Percentiles rank a stretch among this genome's conserved stretches.
Evolutionary conservation across 1,284 basidiomycete species (phyloP).

Genomic region (Megacollybia platyphylla): DNA sequence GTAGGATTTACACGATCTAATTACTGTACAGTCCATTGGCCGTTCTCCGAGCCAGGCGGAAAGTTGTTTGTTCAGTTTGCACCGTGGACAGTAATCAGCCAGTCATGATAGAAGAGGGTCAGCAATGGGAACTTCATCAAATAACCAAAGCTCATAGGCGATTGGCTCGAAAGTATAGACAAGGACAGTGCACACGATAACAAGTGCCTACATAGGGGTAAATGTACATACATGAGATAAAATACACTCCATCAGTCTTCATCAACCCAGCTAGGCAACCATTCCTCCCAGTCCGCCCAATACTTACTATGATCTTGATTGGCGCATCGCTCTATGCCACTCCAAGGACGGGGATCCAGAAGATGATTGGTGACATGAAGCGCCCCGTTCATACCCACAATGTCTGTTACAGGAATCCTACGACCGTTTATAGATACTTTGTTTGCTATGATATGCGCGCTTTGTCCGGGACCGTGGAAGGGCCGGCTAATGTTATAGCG

Average conservation of each 20-base stretch:
- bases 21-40: conserved; percentile 34
- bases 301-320: conserved; percentile 15
- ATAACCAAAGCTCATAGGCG: conserved; percentile 47
- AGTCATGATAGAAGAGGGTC: conserved; percentile 62
- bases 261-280: conserved; percentile 25
- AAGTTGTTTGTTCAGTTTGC: conserved; percentile 58
- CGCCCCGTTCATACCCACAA: conserved; percentile 50
- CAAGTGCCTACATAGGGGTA: background rate
- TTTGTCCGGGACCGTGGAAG: conserved; percentile 17
- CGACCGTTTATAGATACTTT: conserved; percentile 41
- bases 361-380: conserved; percentile 41
- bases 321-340: conserved; percentile 17
- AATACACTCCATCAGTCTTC: conserved; percentile 1
- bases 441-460: conserved; percentile 21
- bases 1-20: conserved; percentile 3
- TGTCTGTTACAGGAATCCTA: conserved; percentile 32
- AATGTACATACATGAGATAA: background rate
- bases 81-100: conserved; percentile 52
- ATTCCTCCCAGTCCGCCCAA: conserved; percentile 53
- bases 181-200: too few relatives aligned
- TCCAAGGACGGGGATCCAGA: conserved; percentile 30
- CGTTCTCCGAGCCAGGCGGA: conserved; percentile 43
- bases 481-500: conserved; percentile 31
- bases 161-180: conserved; percentile 8
- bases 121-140: conserved; percentile 55